Conservation (phyloP, 2,329 filamentous ascomycete genomes). For the Domatiomyces globalis region DNA sequence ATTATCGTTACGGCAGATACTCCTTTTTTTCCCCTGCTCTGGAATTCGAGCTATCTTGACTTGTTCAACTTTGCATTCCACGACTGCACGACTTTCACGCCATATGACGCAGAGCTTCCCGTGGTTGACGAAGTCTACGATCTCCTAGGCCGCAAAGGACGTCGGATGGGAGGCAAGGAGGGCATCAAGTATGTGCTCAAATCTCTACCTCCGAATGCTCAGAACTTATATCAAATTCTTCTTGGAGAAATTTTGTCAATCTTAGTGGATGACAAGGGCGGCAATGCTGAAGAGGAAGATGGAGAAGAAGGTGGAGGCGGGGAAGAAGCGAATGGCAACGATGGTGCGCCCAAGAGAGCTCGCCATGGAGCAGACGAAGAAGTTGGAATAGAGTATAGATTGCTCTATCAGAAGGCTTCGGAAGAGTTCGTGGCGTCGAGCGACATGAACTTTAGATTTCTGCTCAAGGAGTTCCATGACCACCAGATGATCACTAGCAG, state of each 20-base stretch:
- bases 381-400: constrained; percentile 71
- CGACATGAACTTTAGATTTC: constrained; percentile 85
- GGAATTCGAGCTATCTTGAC: constrained; percentile 74
- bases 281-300: constrained; percentile 20
- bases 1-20: constrained; percentile 75
- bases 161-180: constrained; percentile 73
- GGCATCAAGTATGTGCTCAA: constrained; percentile 84
- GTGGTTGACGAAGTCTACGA: constrained; percentile 83
- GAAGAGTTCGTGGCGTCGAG: constrained; percentile 96
- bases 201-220: constrained; percentile 81
- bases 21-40: constrained; percentile 73
- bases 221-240: constrained; percentile 70
- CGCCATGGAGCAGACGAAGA: constrained; percentile 21
- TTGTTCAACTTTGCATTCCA: constrained; percentile 82
- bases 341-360: constrained; percentile 18
- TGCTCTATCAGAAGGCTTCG: constrained; percentile 85
- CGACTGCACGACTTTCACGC: constrained; percentile 78
- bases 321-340: constrained; percentile 11
- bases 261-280: constrained; percentile 37
- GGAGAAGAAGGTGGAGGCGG: constrained; percentile 20
- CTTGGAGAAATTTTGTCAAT: constrained; percentile 69
- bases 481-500: constrained; percentile 91
- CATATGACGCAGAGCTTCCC: constrained; percentile 61
- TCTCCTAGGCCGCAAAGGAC: constrained; percentile 65
- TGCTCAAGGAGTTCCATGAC: constrained; percentile 95